Conservation (phyloP, 352 stramenopile species). For the Chrysophaeum taylorii region DNA sequence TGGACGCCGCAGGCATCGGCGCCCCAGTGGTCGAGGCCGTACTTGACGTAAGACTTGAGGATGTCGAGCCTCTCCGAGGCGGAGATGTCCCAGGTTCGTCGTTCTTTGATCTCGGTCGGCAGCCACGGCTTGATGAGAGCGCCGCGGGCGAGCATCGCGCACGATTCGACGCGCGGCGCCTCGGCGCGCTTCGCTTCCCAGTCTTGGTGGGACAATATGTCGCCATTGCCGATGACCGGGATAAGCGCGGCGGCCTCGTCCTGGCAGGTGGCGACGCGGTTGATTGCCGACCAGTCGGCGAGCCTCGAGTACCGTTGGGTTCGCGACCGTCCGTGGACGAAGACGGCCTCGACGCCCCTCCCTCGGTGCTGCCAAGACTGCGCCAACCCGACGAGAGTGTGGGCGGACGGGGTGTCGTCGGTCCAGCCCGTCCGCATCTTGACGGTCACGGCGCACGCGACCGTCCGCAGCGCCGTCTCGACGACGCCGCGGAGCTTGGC, state of each 20-base stretch:
- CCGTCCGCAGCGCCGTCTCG: conserved; percentile 60
- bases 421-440: conserved; percentile 97
- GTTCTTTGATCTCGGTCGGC: conserved; percentile 96
- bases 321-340: conserved; percentile 88
- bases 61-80: conserved; percentile 88
- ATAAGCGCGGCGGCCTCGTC: conserved; percentile 38
- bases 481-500: conserved; percentile 75
- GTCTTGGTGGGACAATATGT: conserved; percentile 63
- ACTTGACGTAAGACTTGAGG: conserved; percentile 88
- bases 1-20: conserved; percentile 95
- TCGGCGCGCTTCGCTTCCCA: conserved; percentile 48
- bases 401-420: conserved; percentile 80
- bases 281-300: conserved; percentile 96
- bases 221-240: conserved; percentile 82
- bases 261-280: conserved; percentile 60
- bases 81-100: conserved; percentile 90
- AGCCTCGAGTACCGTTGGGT: conserved; percentile 92
- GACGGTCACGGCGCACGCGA: conserved; percentile 75
- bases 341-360: conserved; percentile 19
- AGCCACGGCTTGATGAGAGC: conserved; percentile 99
- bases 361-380: conserved; percentile 2
- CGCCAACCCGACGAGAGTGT: conserved; percentile 62
- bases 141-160: conserved; percentile 58
- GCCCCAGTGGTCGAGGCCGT: conserved; percentile 97
- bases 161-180: conserved; percentile 30